Base-by-base conservation (phyloP, 225 moss, liverwort and hornwort species). In the Pseudoscleropodium purum region DNA sequence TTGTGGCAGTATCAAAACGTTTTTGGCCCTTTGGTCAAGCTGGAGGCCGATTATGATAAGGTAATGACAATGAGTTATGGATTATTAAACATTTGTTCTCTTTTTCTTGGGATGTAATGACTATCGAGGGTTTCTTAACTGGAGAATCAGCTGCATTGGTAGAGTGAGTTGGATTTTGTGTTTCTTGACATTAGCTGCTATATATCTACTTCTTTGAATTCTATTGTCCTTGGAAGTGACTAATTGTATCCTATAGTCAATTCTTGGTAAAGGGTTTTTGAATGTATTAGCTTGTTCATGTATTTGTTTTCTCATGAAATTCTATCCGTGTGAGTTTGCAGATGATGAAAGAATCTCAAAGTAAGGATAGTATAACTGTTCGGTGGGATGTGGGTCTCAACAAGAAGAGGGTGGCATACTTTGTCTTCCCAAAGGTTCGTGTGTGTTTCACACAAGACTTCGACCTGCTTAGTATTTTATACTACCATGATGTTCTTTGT, bases 331-430 rank as follows among this genome's bases (percentile, higher is more conserved):
- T 60, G 87, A 74, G 65, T 86, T 36, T 87, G 90, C 97, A 98
- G 97, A 99, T 99, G 99, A 99, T 99, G 99, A 99, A 99, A 90
- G 99, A 99, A 87, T 97, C 99, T 87, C 99, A 99, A 88, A 99
- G 97, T 86, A 99, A 99, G 92, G 99, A 99, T 92, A 96, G 91
- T 70, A 97, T 99, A 67, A 97, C 95, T 69, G 97, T 99, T 41
- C 97, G 99, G 26, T 99, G 99, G 99, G 99, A 99, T 88, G 93
- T 99, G 47, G 97, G 97, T 89, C 94, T 99, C 7, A 99, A 97
- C 85, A 99, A 99, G 90, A 99, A 99, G 91, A 95, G 97, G 80
- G 95, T 97, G 72, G 97, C 96, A 24, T 99, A 96, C 87, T 99
- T 99, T 68, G 96, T 99, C 57, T 99, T 99, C 63, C 97, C 99